Evolutionary conservation across 148 eudicot genomes (phyloP).

Genomic region (Fagopyrum tataricum): DNA sequence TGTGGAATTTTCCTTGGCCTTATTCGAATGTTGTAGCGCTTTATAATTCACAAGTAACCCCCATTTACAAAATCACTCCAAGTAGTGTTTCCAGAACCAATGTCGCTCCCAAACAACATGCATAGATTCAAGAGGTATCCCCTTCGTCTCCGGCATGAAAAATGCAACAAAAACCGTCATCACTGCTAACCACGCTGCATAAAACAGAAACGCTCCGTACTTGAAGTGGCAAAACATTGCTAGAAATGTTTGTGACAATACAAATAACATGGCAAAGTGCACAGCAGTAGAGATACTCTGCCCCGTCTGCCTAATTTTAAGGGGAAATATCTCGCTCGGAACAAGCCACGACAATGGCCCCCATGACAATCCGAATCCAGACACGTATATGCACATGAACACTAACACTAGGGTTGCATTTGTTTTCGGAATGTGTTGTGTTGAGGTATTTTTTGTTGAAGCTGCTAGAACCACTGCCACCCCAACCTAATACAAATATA

Average conservation of each 20-base stretch:
- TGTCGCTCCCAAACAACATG: slow-evolving; percentile 28
- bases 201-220: slow-evolving; percentile 27
- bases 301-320: slow-evolving; percentile 26
- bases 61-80: too few relatives aligned
- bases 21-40: too few relatives aligned
- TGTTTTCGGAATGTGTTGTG: slow-evolving; percentile 3
- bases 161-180: slow-evolving; percentile 26
- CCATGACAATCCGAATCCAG: slow-evolving; percentile 46
- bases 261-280: slow-evolving; percentile 26
- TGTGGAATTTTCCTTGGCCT: too few relatives aligned
- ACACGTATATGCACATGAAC: slow-evolving; percentile 24
- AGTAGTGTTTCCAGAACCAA: slow-evolving; percentile 32
- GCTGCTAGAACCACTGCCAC: slow-evolving; percentile 23
- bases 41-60: too few relatives aligned
- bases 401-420: slow-evolving; percentile 15
- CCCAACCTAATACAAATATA: neutral
- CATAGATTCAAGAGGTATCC: slow-evolving; percentile 28
- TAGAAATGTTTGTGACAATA: slow-evolving; percentile 27
- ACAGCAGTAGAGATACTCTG: slow-evolving; percentile 28
- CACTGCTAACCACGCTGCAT: slow-evolving; percentile 15
- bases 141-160: slow-evolving; percentile 36
- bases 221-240: slow-evolving; percentile 30
- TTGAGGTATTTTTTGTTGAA: neutral
- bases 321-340: slow-evolving; percentile 37
- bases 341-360: slow-evolving; percentile 37